Percentiles rank a stretch among this genome's conserved stretches.
These are phyloP conservation scores for Tetrapyrgos nigripes DNA, from an alignment of 1,284 basidiomycete species.

Conservation along the genomic window DNA sequence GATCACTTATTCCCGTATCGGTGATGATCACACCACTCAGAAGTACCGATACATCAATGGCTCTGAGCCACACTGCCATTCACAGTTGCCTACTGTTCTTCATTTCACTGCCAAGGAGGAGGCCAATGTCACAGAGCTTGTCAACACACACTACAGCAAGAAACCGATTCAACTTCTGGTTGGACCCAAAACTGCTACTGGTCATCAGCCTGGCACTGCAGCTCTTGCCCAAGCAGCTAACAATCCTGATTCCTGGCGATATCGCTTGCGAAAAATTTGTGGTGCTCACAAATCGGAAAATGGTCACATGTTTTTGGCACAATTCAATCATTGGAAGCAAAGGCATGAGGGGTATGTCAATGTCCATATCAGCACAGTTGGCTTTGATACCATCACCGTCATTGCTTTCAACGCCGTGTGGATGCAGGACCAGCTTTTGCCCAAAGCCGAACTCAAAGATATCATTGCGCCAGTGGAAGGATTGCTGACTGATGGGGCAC, in stretches of 20 bases:
- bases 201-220: neutral
- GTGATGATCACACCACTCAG: conserved; percentile 28
- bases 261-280: neutral
- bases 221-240: neutral
- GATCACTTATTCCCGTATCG: conserved; percentile 24
- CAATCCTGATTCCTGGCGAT: neutral
- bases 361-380: conserved; percentile 1
- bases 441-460: neutral
- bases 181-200: neutral
- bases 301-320: conserved; percentile 7
- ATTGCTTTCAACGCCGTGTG: conserved; percentile 31
- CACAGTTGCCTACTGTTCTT: no score
- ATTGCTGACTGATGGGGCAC: conserved; percentile 38
- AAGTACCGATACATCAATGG: conserved; percentile 27
- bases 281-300: neutral
- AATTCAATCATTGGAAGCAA: neutral
- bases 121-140: conserved; percentile 11
- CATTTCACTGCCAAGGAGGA: conserved; percentile 19
- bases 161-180: neutral
- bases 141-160: neutral
- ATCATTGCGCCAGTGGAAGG: conserved; percentile 29
- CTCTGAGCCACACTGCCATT: neutral
- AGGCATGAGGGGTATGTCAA: conserved; percentile 7
- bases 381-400: conserved; percentile 22
- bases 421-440: conserved; percentile 22